Conservation (phyloP, 768 basidiomycete genomes). For the Macrocybe gigantea region DNA sequence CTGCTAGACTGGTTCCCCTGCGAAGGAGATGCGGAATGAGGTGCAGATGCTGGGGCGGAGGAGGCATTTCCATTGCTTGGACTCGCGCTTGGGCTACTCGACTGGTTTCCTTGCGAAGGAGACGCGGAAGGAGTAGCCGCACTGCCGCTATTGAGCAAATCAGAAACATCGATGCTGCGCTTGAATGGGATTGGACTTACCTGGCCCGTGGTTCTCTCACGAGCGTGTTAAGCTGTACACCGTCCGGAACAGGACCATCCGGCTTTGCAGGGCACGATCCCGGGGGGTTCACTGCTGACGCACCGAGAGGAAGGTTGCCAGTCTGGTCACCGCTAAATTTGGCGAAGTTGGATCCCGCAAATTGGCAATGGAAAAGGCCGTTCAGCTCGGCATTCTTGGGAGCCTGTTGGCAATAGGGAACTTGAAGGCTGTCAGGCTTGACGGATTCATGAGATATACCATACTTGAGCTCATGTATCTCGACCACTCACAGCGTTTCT, state of each 20-base stretch:
- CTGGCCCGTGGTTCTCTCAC: slow-evolving; percentile 25
- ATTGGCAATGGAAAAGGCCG: slow-evolving; percentile 52
- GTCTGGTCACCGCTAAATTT: slow-evolving; percentile 34
- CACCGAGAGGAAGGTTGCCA: slow-evolving; percentile 43
- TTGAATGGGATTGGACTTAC: slow-evolving; percentile 1
- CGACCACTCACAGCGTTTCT: slow-evolving; percentile 36
- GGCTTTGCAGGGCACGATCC: slow-evolving; percentile 42
- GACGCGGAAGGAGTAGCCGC: not conserved
- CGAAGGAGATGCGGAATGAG: too few species aligned
- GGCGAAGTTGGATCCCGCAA: slow-evolving; percentile 33
- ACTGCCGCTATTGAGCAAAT: not conserved
- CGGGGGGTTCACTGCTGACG: slow-evolving; percentile 30
- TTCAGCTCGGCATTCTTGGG: slow-evolving; percentile 43
- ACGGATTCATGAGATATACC: not conserved
- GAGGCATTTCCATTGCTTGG: too few species aligned
- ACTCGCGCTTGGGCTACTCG: too few species aligned
- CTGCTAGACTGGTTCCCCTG: too few species aligned
- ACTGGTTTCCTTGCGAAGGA: not conserved
- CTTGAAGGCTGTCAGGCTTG: slow-evolving; percentile 39
- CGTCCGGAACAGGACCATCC: slow-evolving; percentile 38
- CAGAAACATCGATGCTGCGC: not conserved
- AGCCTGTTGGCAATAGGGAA: slow-evolving; percentile 44
- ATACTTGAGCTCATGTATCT: not conserved
- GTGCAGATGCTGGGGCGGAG: too few species aligned
- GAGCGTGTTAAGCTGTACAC: slow-evolving; percentile 33